These are phyloP conservation scores for Carnegiea gigantea DNA, from an alignment of 179 eudicot genomes.

Conservation along the genomic window DNA sequence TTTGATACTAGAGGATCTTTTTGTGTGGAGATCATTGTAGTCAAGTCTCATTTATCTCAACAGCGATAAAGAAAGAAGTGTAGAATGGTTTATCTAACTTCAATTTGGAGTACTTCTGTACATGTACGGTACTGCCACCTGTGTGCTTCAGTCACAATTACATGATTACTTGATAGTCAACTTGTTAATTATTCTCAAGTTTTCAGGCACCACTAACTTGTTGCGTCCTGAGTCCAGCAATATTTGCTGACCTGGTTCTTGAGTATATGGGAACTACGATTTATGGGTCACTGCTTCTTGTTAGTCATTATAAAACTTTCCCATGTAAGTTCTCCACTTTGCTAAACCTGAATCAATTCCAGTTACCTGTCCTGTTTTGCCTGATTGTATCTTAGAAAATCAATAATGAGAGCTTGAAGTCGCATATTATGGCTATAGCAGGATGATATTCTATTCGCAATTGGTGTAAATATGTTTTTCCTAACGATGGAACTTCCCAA, in stretches of 20 bases:
- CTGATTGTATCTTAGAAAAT: neutral
- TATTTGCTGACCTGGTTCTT: neutral
- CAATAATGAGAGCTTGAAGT: neutral
- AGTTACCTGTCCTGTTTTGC: neutral
- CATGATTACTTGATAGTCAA: neutral
- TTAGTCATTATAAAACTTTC: neutral
- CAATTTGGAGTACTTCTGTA: neutral
- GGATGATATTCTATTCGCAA: neutral
- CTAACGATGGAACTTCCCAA: slow-evolving; percentile 5
- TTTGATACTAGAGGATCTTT: neutral
- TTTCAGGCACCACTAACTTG: neutral
- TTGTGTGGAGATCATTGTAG: neutral
- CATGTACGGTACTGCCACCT: neutral
- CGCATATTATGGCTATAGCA: neutral
- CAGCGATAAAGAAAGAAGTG: neutral
- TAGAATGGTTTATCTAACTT: too few relatives aligned
- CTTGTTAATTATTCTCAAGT: neutral
- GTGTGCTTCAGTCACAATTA: neutral
- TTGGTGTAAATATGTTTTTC: neutral
- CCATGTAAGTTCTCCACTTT: neutral
- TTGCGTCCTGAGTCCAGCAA: neutral
- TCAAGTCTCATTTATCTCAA: neutral
- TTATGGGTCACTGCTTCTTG: neutral
- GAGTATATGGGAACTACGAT: neutral
- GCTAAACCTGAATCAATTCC: slow-evolving; percentile 3